Base-by-base conservation (phyloP, 129 eudicot genomes). In the Centella asiatica region DNA sequence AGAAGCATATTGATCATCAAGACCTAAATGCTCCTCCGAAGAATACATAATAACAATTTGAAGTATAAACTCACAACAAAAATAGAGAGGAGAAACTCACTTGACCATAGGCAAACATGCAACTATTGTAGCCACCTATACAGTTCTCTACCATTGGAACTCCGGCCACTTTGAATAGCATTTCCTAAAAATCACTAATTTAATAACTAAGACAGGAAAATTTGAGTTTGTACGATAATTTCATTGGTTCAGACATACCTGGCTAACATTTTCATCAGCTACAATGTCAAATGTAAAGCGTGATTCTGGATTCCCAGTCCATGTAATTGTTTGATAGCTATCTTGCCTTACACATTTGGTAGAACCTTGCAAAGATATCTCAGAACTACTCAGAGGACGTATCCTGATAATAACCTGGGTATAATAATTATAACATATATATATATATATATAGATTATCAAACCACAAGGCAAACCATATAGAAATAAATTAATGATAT, bases 131-230 rank as follows among this genome's bases (percentile, higher is more conserved):
- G 37, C 99, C 99, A 0, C 85, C 82, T 70, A 93, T 70, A 67
- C 99, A 93, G 67, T 93, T 93, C 80, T 93, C 99, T 57, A 93
- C 96, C 96, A 93, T 93, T 12, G 99, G 99, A 70, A 93, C 71
- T 62, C 99, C 99, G 70, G 81, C 86, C 83, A 80, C 78, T 73
- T 86, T 76, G 59, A 85, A 93, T 70, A 93, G 89, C 29, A 88
- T 87, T 69, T 93, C 99, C 99, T 92, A 85, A 77, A 78, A 54
- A 47, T 56, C 33, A 31, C 29, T 25, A 55, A 46, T 23, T 23
- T 22, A 20, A 28, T 22, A 27, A 25, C 9, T 51, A 25, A n/a
- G 57, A 51, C 29, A 24, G 12, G 33, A 22, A 51, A 3, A 25
- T 22, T 1, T 25, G 19, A 9, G 13, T 51, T 20, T 22, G 33